A percentile compares a stretch with the other conserved stretches of the same genome.
Conservation (phyloP, 331 rosid species). For the Phaseolus coccineus region DNA sequence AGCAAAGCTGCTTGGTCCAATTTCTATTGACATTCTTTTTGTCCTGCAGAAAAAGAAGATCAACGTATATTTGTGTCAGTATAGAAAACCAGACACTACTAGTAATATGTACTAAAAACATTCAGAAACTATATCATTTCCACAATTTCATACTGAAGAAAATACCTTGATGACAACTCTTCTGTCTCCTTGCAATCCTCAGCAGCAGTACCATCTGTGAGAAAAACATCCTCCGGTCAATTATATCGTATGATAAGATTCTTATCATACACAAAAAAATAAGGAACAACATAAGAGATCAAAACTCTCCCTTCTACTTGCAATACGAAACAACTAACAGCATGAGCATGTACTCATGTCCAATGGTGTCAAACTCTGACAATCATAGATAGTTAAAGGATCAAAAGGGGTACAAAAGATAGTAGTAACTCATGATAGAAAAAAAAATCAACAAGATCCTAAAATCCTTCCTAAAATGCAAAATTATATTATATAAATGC, state of each 20-base stretch:
- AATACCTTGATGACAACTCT: slow-evolving; percentile 70
- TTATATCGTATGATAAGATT: background rate
- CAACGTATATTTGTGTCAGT: background rate
- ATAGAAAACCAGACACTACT: background rate
- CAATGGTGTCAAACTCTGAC: too few relatives aligned
- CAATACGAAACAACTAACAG: slow-evolving; percentile 5
- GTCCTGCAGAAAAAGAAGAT: slow-evolving; percentile 57
- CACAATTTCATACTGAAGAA: slow-evolving; percentile 21
- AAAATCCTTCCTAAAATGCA: too few relatives aligned
- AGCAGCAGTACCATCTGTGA: slow-evolving; percentile 55
- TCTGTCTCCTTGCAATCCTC: slow-evolving; percentile 64
- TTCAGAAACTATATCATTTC: background rate
- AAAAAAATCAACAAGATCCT: too few relatives aligned
- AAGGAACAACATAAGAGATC: slow-evolving; percentile 24
- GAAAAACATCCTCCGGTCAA: slow-evolving; percentile 13
- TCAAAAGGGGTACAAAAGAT: too few relatives aligned
- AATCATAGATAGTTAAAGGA: too few relatives aligned
- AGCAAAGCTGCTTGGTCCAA: slow-evolving; percentile 93
- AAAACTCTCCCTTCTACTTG: slow-evolving; percentile 11
- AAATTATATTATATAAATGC: too few relatives aligned
- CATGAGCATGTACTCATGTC: background rate
- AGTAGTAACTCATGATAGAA: too few relatives aligned
- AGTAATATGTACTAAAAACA: background rate
- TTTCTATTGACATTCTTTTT: slow-evolving; percentile 84
- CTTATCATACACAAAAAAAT: background rate